These are phyloP conservation scores for Ajuga reptans DNA, from an alignment of 305 asterid species.

Conservation along the genomic window DNA sequence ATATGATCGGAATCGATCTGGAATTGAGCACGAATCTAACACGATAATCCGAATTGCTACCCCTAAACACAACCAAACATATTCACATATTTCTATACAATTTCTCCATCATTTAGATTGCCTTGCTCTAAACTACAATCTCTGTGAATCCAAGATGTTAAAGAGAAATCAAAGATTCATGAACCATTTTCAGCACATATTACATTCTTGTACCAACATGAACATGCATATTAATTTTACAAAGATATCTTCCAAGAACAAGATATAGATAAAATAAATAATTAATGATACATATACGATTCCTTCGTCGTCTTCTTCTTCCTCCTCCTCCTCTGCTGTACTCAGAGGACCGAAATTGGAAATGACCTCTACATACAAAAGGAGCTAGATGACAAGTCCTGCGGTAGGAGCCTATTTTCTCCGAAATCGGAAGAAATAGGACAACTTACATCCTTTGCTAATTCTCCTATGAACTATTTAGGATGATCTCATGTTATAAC, in stretches of 20 bases:
- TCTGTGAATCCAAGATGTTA: no score
- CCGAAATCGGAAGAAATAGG: neutral
- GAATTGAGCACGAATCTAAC: no score
- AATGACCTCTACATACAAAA: neutral
- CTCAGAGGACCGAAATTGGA: neutral
- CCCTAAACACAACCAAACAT: no score
- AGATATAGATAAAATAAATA: neutral
- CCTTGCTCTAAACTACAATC: no score
- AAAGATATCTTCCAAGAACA: neutral
- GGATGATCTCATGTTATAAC: conserved; percentile 32
- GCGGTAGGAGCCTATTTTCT: neutral
- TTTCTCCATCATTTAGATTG: no score
- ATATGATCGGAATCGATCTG: no score
- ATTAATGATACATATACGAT: neutral
- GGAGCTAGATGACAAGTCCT: neutral
- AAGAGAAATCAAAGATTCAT: no score
- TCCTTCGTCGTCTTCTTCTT: neutral
- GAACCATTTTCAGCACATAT: neutral
- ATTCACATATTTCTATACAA: no score
- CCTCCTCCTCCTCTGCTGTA: neutral
- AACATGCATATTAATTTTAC: neutral
- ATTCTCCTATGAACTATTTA: neutral
- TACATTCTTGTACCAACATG: neutral
- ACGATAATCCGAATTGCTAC: no score
- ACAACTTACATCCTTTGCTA: neutral